These are phyloP conservation scores for Entophlyctis luteolus DNA, from an alignment of 192 early-diverging fungal genomes.

Conservation along the genomic window DNA sequence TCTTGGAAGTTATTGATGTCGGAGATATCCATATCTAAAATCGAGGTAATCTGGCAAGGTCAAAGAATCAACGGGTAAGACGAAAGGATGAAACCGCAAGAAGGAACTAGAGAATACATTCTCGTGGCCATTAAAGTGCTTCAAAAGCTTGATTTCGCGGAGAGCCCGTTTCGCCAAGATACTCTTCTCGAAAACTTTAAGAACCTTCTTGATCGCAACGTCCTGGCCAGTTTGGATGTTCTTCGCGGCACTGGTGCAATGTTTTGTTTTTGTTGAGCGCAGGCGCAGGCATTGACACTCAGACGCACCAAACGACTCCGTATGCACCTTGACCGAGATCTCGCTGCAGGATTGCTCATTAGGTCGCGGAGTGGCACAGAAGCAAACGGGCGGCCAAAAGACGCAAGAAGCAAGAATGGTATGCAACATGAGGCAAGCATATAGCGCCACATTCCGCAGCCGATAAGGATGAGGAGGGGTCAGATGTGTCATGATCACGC, in stretches of 20 bases:
- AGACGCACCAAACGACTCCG: slow-evolving; percentile 85
- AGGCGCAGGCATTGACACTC: background rate
- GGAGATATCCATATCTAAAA: slow-evolving; percentile 91
- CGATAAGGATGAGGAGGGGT: too few species aligned
- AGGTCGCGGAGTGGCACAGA: too few species aligned
- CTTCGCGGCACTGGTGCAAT: slow-evolving; percentile 83
- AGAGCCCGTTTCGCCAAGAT: slow-evolving; percentile 93
- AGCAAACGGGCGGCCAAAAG: too few species aligned
- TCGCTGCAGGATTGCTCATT: too few species aligned
- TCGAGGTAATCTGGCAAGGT: slow-evolving; percentile 84
- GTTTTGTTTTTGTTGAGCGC: too few species aligned
- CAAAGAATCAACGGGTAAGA: background rate
- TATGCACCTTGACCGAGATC: slow-evolving; percentile 92
- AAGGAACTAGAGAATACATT: too few species aligned
- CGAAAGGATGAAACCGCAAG: too few species aligned
- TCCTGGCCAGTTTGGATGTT: slow-evolving; percentile 77
- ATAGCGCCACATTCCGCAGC: too few species aligned
- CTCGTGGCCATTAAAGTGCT: slow-evolving; percentile 83
- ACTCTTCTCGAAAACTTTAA: slow-evolving; percentile 88
- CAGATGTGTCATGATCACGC: too few species aligned
- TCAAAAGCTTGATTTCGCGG: slow-evolving; percentile 90
- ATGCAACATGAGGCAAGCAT: too few species aligned
- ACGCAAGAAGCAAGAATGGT: too few species aligned
- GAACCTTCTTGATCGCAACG: slow-evolving; percentile 95
- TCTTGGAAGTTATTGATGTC: slow-evolving; percentile 63